phyloP scores from a whole-genome alignment of 2,329 filamentous ascomycete species.

The Clarireedia sp. region DNA sequence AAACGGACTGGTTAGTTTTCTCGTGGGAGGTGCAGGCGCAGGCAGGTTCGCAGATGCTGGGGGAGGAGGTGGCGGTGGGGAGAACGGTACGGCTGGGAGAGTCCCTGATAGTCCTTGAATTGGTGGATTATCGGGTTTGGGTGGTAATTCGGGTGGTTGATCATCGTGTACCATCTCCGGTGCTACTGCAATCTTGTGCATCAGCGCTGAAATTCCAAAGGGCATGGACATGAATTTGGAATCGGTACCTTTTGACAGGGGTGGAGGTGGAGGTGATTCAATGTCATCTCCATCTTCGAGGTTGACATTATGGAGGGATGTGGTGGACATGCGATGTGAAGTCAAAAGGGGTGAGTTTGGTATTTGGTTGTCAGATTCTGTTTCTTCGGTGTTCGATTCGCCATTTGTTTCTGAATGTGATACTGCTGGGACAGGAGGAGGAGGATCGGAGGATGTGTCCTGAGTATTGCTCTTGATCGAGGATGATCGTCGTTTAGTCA shows the following conservation, averaged over 20 bases:
- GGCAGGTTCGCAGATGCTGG: slow-evolving; percentile 15
- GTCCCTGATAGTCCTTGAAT: slow-evolving; percentile 64
- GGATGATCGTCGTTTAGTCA: slow-evolving; percentile 36
- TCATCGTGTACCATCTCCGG: slow-evolving; percentile 25
- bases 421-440: slow-evolving; percentile 17
- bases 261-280: slow-evolving; percentile 9
- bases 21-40: slow-evolving; percentile 30
- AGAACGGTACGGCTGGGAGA: slow-evolving; percentile 67
- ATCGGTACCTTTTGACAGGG: slow-evolving; percentile 5
- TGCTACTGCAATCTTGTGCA: slow-evolving; percentile 14
- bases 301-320: slow-evolving; percentile 56
- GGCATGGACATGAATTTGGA: slow-evolving; percentile 5
- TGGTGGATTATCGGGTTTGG: slow-evolving; percentile 30
- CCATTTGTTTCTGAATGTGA: slow-evolving; percentile 23
- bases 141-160: slow-evolving; percentile 15
- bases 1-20: slow-evolving; percentile 84
- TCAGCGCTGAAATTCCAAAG: neutral
- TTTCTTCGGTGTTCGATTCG: slow-evolving; percentile 23
- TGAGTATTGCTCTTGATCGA: slow-evolving; percentile 20
- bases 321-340: slow-evolving; percentile 46
- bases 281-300: slow-evolving; percentile 37
- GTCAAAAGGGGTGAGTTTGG: slow-evolving; percentile 41
- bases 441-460: slow-evolving; percentile 25
- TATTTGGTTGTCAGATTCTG: slow-evolving; percentile 19
- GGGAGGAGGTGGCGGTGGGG: slow-evolving; percentile 31